Conservation (phyloP, 768 basidiomycete species). For the Suillus sp. region DNA sequence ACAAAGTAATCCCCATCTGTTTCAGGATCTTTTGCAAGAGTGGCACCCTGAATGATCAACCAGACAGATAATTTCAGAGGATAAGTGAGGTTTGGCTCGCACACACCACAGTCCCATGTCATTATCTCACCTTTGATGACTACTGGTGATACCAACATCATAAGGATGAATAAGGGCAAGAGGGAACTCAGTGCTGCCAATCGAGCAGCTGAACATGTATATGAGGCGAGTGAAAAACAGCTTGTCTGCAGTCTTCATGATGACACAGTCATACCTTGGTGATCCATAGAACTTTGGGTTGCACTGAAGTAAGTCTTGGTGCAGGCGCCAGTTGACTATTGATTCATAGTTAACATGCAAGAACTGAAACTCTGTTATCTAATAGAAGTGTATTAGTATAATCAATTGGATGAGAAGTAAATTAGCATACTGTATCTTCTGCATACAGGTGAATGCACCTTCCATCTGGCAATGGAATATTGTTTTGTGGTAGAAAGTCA, state of each 20-base stretch:
- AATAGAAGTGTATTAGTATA: neutral
- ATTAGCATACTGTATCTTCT: neutral
- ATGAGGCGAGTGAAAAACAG: slow-evolving; percentile 24
- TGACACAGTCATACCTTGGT: slow-evolving; percentile 26
- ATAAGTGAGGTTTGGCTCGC: slow-evolving; percentile 10
- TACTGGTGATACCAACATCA: slow-evolving; percentile 15
- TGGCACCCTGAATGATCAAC: slow-evolving; percentile 35
- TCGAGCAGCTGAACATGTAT: slow-evolving; percentile 20
- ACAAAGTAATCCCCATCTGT: slow-evolving; percentile 27
- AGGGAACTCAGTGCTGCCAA: slow-evolving; percentile 15
- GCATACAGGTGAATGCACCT: neutral
- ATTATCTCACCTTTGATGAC: slow-evolving; percentile 21
- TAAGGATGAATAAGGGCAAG: slow-evolving; percentile 27
- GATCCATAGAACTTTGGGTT: slow-evolving; percentile 17
- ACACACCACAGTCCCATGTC: slow-evolving; percentile 25
- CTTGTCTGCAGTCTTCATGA: slow-evolving; percentile 24
- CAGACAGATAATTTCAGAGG: slow-evolving; percentile 27
- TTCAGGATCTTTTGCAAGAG: slow-evolving; percentile 20
- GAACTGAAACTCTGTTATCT: neutral
- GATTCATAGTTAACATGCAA: slow-evolving; percentile 24
- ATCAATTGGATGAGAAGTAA: neutral
- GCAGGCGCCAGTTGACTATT: slow-evolving; percentile 17
- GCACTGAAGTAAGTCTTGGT: slow-evolving; percentile 19
- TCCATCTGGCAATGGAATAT: neutral
- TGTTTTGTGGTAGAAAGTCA: neutral